Percentiles rank a stretch among this genome's conserved stretches.
Evolutionary conservation across 495 filamentous ascomycete genomes (phyloP).

Genomic region (Podospora anserina): DNA sequence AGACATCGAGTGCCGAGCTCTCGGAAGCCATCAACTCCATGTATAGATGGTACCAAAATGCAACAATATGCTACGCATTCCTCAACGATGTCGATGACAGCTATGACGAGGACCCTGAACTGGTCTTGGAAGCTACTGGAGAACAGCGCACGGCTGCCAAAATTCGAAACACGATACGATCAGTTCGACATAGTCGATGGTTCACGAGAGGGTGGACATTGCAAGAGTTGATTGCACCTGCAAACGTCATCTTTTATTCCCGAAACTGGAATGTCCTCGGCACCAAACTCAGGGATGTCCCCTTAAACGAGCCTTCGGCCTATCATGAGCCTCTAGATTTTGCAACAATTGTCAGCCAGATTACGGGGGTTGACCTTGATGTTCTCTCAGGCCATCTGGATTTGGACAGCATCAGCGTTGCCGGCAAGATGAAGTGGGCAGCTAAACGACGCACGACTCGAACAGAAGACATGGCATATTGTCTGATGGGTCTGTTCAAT

Average conservation of each 20-base stretch:
- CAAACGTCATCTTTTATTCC: constrained; percentile 9
- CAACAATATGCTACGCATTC: constrained; percentile 34
- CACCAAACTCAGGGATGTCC: background rate
- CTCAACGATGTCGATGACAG: constrained; percentile 23
- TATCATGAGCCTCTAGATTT: background rate
- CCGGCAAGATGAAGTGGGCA: constrained; percentile 10
- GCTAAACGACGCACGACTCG: constrained; percentile 5
- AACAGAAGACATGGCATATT: constrained; percentile 10
- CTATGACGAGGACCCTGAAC: background rate
- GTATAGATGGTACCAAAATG: constrained; percentile 40
- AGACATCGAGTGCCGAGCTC: constrained; percentile 40
- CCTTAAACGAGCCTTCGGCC: background rate
- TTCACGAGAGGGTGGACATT: constrained; percentile 19
- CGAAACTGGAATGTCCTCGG: constrained; percentile 1
- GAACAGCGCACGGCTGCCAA: background rate
- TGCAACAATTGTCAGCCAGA: background rate
- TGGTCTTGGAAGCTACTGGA: background rate
- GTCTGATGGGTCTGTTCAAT: constrained; percentile 11
- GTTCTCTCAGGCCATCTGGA: constrained; percentile 5
- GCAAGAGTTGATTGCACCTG: constrained; percentile 15
- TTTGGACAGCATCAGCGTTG: constrained; percentile 2
- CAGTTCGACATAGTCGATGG: constrained; percentile 1
- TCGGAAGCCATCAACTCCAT: constrained; percentile 46
- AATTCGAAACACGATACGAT: background rate
- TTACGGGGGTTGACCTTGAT: background rate